Conservation (phyloP, 2,329 filamentous ascomycete genomes). For the Nigrospora osmanthi region DNA sequence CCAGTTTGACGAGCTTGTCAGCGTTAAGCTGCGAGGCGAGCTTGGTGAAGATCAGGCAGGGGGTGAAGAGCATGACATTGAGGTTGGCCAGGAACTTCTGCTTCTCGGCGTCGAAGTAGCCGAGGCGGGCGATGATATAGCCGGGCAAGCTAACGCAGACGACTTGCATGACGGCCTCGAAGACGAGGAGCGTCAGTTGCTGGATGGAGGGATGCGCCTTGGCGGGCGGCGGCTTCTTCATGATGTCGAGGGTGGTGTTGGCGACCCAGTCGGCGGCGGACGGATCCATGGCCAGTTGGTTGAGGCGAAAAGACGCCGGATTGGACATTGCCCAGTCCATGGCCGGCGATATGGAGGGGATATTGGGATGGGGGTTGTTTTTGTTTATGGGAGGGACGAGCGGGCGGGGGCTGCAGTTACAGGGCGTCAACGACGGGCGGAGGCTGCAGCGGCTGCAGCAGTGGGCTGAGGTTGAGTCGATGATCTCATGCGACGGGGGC, state of each 20-base stretch:
- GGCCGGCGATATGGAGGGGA: too few relatives aligned
- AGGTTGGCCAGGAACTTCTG: slow-evolving; percentile 96
- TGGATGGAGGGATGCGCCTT: slow-evolving; percentile 56
- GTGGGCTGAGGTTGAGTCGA: too few relatives aligned
- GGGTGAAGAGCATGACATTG: slow-evolving; percentile 94
- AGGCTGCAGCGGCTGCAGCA: too few relatives aligned
- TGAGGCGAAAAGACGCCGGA: slow-evolving; percentile 37
- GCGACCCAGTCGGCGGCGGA: slow-evolving; percentile 15
- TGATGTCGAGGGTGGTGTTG: slow-evolving; percentile 28
- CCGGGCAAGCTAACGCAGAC: slow-evolving; percentile 92
- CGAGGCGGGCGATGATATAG: slow-evolving; percentile 82
- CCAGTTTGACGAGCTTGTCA: slow-evolving; percentile 81
- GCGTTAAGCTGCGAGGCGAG: slow-evolving; percentile 89
- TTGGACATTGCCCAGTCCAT: slow-evolving; percentile 24
- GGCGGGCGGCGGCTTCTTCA: slow-evolving; percentile 23
- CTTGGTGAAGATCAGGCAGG: slow-evolving; percentile 96
- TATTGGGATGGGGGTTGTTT: too few relatives aligned
- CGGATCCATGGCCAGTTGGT: not conserved
- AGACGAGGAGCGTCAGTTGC: slow-evolving; percentile 75
- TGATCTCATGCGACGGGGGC: too few relatives aligned
- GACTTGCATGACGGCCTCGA: slow-evolving; percentile 89
- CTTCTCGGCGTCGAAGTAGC: slow-evolving; percentile 90
- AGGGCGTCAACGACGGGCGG: too few relatives aligned
- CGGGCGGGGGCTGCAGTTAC: too few relatives aligned
- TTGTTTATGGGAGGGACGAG: too few relatives aligned